phyloP scores from a whole-genome alignment of 2,329 filamentous ascomycete species.

The Aspergillus brunneoviolaceus region DNA sequence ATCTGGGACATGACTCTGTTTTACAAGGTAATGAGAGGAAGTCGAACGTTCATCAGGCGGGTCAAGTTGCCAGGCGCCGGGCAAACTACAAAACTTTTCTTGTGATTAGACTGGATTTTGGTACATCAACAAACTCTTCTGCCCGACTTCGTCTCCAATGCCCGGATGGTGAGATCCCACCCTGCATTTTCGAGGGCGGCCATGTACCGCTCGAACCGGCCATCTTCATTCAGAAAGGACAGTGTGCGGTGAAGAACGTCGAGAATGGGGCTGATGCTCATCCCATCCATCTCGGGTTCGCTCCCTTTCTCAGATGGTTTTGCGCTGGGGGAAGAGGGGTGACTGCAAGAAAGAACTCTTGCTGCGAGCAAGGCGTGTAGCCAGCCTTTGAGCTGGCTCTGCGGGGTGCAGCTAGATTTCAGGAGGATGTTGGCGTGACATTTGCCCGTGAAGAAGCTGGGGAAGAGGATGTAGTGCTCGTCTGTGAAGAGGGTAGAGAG shows the following conservation, averaged over 20 bases:
- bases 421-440: slow-evolving; percentile 60
- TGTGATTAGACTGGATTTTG: not conserved
- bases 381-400: slow-evolving; percentile 61
- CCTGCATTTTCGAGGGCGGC: slow-evolving; percentile 49
- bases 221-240: slow-evolving; percentile 38
- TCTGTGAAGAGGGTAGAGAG: slow-evolving; percentile 53
- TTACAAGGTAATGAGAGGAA: too few species aligned
- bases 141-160: slow-evolving; percentile 65
- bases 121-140: slow-evolving; percentile 28
- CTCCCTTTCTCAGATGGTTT: not conserved
- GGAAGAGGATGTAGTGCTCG: slow-evolving; percentile 63
- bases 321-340: not conserved
- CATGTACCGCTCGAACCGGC: slow-evolving; percentile 47
- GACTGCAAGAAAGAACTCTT: slow-evolving; percentile 18
- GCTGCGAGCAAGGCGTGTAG: slow-evolving; percentile 58
- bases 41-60: too few species aligned
- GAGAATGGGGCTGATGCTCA: slow-evolving; percentile 19
- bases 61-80: too few species aligned
- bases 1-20: too few species aligned
- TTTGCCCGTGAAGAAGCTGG: slow-evolving; percentile 34
- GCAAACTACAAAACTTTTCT: too few species aligned
- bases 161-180: slow-evolving; percentile 66
- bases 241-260: slow-evolving; percentile 46
- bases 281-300: not conserved
- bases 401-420: slow-evolving; percentile 56